Evolutionary conservation across 495 filamentous ascomycete species (phyloP), one percentile per base, ranked within the genome.

Genomic region (Glonium stellatum): DNA sequence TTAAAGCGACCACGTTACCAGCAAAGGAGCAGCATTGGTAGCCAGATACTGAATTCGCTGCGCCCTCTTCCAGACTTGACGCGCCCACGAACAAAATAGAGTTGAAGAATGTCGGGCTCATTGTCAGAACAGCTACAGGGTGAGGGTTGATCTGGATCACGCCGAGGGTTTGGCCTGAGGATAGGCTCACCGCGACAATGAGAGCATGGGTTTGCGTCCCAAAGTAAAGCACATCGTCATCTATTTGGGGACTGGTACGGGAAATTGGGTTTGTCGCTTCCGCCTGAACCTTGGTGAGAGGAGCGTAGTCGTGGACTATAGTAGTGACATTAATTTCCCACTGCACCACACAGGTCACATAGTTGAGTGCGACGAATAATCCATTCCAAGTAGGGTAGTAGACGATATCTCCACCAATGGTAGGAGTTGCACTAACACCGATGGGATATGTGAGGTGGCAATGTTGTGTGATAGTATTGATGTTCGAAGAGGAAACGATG

Each of bases 371-470:
- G 13, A 71, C 66, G 57, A 74, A 69, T 1, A 64, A 61, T 51
- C 71, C 73, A 56, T 69, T 65, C 69, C 70, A 74, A 13, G 71
- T 73, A 12, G 73, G 73, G 54, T 64, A 75, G 55, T 73, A 76
- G 37, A 61, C 72, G 1, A 62, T 62, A 48, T 68, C 55, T 25
- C 54, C 61, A 19, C 19, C 9, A 2, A 71, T 60, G 1, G 67
- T 61, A 3, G 73, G 71, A 25, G 73, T 68, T 3, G 72, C 66
- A 56, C 69, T 72, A 37, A 70, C 64, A 0, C 73, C 72, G n/a
- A 53, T 31, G 10, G 51, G 46, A 37, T 56, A 57, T 4, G n/a
- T 21, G 25, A 56, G 11, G 5, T 61, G 15, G 55, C 60, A 63
- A 55, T 63, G 41, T 9, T 19, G 19, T 19, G 55, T 15, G 15